Evolutionary conservation across 116 monocot species (phyloP).

Genomic region (Cymodocea nodosa): DNA sequence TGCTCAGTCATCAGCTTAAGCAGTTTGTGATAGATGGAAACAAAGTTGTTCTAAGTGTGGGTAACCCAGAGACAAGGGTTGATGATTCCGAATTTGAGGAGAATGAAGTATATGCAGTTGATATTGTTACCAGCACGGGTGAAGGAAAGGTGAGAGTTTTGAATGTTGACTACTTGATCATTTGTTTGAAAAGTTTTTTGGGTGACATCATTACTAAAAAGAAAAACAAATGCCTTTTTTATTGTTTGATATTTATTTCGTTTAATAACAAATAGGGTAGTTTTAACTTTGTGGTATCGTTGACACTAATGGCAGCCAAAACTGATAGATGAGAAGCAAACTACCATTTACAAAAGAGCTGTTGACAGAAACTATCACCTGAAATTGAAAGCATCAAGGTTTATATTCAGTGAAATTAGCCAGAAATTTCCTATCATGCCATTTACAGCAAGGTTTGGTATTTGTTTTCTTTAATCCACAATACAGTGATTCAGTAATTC

Average conservation of each 20-base stretch:
- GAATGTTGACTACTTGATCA: not conserved
- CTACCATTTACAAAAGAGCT: slow-evolving; percentile 92
- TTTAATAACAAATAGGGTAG: not conserved
- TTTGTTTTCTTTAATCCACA: not conserved
- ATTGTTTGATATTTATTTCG: not conserved
- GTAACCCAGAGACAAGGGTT: slow-evolving; percentile 73
- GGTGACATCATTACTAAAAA: too few relatives aligned
- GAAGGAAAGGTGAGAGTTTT: slow-evolving; percentile 70
- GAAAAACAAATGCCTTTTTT: not conserved
- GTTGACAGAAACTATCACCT: slow-evolving; percentile 91
- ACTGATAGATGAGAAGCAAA: slow-evolving; percentile 87
- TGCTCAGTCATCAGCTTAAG: slow-evolving; percentile 96
- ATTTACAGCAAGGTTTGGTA: slow-evolving; percentile 69
- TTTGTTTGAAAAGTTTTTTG: too few relatives aligned
- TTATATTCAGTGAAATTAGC: slow-evolving; percentile 93
- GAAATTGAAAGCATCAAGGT: slow-evolving; percentile 92
- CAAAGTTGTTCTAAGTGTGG: slow-evolving; percentile 78
- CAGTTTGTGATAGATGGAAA: slow-evolving; percentile 99
- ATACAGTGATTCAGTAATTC: too few relatives aligned
- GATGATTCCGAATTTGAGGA: slow-evolving; percentile 98
- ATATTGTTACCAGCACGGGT: slow-evolving; percentile 89
- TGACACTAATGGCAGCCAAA: slow-evolving; percentile 44
- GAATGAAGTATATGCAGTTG: slow-evolving; percentile 98
- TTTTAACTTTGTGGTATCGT: not conserved
- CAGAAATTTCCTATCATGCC: slow-evolving; percentile 98